A percentile compares a stretch with the other conserved stretches of the same genome.
Evolutionary conservation across 495 filamentous ascomycete genomes (phyloP).

Genomic region (Diplogelasinospora grovesii): DNA sequence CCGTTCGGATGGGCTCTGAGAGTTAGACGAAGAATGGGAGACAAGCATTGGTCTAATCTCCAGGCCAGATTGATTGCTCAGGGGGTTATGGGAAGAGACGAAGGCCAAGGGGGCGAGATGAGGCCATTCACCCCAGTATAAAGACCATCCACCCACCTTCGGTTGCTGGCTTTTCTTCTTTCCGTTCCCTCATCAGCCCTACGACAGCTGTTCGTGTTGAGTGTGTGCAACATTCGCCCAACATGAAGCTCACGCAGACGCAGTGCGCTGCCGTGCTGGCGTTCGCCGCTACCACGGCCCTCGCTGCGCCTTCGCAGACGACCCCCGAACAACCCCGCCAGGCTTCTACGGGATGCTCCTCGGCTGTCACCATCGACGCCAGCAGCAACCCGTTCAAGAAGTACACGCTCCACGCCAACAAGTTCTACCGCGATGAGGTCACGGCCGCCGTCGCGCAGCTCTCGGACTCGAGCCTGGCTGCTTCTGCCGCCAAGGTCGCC

Average conservation of each 20-base stretch:
- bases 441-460: conserved; percentile 38
- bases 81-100: conserved; percentile 6
- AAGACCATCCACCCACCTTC: conserved; percentile 24
- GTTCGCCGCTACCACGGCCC: conserved; percentile 35
- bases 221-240: conserved; percentile 18
- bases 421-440: conserved; percentile 50
- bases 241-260: conserved; percentile 40
- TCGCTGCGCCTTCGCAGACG: conserved; percentile 34
- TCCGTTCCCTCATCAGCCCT: conserved; percentile 11
- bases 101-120: not conserved
- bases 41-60: not conserved
- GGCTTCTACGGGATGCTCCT: conserved; percentile 35
- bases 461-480: conserved; percentile 29
- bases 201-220: conserved; percentile 10
- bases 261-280: conserved; percentile 34
- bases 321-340: conserved; percentile 21
- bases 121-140: conserved; percentile 22
- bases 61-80: not conserved
- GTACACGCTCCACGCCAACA: conserved; percentile 52
- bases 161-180: conserved; percentile 5
- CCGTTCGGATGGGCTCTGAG: not conserved
- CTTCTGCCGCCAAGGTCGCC: conserved; percentile 47
- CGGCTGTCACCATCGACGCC: conserved; percentile 45
- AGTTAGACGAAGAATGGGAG: not conserved
- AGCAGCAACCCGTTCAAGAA: conserved; percentile 47